Evolutionary conservation across 306 rosid genomes (phyloP).

Genomic region (Quercus variabilis): DNA sequence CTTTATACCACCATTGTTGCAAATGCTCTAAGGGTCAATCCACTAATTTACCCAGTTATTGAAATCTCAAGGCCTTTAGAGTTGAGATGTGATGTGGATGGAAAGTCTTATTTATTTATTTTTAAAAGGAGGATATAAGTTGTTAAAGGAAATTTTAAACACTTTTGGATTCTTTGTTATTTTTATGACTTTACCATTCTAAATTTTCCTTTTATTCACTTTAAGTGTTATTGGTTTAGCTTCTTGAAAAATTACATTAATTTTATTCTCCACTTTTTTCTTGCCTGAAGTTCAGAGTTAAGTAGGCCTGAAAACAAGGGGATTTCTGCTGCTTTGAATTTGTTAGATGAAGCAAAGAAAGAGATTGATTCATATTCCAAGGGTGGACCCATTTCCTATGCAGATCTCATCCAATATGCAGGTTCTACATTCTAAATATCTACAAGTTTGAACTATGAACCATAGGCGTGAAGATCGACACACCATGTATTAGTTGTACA

Average conservation of each 20-base stretch:
- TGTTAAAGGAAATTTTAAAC: neutral
- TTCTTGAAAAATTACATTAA: conserved; percentile 8
- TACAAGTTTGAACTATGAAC: conserved; percentile 13
- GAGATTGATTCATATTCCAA: conserved; percentile 85
- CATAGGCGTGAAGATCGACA: neutral
- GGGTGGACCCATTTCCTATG: conserved; percentile 86
- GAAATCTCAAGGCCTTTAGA: neutral
- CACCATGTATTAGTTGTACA: neutral
- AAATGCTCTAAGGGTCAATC: too few species aligned
- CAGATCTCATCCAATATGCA: conserved; percentile 83
- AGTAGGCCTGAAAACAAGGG: conserved; percentile 88
- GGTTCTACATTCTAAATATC: conserved; percentile 41
- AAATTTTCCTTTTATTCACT: neutral
- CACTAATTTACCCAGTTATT: too few species aligned
- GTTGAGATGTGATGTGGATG: neutral
- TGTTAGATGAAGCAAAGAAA: conserved; percentile 80
- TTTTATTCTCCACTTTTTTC: conserved; percentile 24
- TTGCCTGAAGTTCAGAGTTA: conserved; percentile 82
- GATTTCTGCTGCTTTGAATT: conserved; percentile 64
- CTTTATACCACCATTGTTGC: too few species aligned
- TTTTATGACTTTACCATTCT: neutral
- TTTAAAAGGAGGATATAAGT: neutral
- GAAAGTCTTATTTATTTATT: neutral
- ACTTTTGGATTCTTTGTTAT: neutral
- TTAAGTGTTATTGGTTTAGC: neutral